Percentiles rank a stretch among this genome's conserved stretches.
These are phyloP conservation scores for Lactarius sp. DNA, from an alignment of 768 basidiomycete genomes.

Conservation along the genomic window DNA sequence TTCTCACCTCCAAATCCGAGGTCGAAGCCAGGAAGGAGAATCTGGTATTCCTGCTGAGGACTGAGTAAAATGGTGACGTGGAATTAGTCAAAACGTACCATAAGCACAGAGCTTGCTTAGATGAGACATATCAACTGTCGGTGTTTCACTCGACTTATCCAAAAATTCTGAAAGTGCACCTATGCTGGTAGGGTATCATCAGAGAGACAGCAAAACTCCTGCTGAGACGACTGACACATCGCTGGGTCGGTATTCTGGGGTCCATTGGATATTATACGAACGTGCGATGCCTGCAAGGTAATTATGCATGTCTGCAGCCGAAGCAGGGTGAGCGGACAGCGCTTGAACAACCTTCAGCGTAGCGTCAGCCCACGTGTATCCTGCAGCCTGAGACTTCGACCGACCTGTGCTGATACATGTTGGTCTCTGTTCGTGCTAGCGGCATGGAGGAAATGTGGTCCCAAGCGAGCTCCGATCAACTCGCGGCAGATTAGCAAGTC, in stretches of 20 bases:
- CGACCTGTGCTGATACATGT: constrained; percentile 51
- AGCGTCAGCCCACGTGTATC: not conserved
- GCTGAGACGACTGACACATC: constrained; percentile 46
- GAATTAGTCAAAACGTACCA: constrained; percentile 42
- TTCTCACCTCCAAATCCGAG: constrained; percentile 72
- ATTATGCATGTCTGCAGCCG: constrained; percentile 50
- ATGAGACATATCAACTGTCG: constrained; percentile 50
- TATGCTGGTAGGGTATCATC: constrained; percentile 37
- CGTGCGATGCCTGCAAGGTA: constrained; percentile 52
- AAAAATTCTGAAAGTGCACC: constrained; percentile 56
- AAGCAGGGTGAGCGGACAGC: constrained; percentile 48
- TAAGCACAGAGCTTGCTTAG: constrained; percentile 54
- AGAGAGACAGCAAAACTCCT: constrained; percentile 8
- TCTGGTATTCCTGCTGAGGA: constrained; percentile 57
- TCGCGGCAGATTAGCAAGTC: constrained; percentile 55
- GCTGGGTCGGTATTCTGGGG: constrained; percentile 53
- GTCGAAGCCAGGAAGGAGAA: constrained; percentile 69
- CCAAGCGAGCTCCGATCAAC: constrained; percentile 51
- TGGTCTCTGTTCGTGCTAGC: constrained; percentile 46
- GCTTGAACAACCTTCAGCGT: constrained; percentile 45
- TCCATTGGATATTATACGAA: constrained; percentile 53
- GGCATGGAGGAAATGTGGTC: constrained; percentile 52
- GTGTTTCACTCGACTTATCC: constrained; percentile 42
- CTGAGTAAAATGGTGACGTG: constrained; percentile 9
- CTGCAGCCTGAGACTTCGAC: not conserved